A percentile compares a stretch with the other conserved stretches of the same genome.
phyloP scores from a whole-genome alignment of 768 basidiomycete genomes.

The Boletellus ananas region DNA sequence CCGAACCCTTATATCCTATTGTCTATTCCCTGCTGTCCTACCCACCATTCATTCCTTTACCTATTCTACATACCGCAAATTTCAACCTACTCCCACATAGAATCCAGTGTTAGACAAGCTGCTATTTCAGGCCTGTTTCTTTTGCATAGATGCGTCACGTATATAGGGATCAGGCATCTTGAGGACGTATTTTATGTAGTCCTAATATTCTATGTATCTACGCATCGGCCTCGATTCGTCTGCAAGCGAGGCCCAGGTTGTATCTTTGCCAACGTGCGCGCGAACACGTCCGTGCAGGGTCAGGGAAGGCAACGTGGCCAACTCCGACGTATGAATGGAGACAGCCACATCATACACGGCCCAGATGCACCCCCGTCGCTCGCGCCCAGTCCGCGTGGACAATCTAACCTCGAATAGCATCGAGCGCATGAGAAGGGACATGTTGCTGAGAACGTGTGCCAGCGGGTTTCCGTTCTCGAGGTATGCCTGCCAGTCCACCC shows the following conservation, averaged over 20 bases:
- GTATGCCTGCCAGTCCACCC: constrained; percentile 16
- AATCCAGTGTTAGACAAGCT: constrained; percentile 17
- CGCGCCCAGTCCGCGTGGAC: constrained; percentile 18
- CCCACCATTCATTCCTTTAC: constrained; percentile 4
- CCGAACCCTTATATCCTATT: constrained; percentile 22
- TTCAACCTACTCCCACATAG: constrained; percentile 16
- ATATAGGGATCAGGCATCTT: constrained; percentile 34
- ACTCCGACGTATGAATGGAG: constrained; percentile 9
- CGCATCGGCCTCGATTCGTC: constrained; percentile 6
- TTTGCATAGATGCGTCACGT: constrained; percentile 29
- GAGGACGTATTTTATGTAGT: constrained; percentile 34
- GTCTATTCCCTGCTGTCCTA: constrained; percentile 1
- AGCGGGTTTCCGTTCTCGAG: constrained; percentile 35
- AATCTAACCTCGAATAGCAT: constrained; percentile 24
- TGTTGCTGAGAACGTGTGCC: constrained; percentile 19
- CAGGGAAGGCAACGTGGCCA: not conserved
- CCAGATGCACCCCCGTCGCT: constrained; percentile 10
- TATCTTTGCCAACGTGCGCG: not conserved
- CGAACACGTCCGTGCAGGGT: no score
- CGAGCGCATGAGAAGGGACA: constrained; percentile 15
- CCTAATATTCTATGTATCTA: constrained; percentile 31
- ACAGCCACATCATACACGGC: not conserved
- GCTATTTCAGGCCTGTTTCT: constrained; percentile 9
- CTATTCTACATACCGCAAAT: constrained; percentile 9
- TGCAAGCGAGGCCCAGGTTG: constrained; percentile 8